A percentile compares a stretch with the other conserved stretches of the same genome.
Conservation (phyloP, 306 rosid genomes). For the Mucuna pruriens region DNA sequence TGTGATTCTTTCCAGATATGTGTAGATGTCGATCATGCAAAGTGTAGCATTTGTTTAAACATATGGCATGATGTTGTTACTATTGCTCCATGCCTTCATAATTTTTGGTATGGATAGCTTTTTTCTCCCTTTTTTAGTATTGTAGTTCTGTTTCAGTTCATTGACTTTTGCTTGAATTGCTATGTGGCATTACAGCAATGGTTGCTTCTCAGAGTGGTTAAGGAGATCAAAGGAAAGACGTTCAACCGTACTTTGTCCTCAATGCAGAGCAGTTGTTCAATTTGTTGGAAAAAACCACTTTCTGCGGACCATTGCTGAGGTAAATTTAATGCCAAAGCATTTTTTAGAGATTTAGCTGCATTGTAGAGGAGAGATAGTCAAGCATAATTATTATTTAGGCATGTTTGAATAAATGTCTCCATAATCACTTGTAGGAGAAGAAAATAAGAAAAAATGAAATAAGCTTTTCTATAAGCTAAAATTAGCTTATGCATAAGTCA, state of each 20-base stretch:
- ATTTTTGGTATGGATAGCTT: constrained; percentile 71
- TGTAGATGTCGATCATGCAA: constrained; percentile 79
- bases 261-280: constrained; percentile 86
- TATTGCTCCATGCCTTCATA: constrained; percentile 90
- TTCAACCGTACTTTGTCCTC: constrained; percentile 85
- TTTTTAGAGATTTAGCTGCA: background rate
- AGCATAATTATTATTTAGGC: background rate
- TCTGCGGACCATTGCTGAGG: constrained; percentile 72
- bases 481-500: too few relatives aligned
- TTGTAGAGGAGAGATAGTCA: constrained; percentile 24
- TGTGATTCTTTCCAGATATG: constrained; percentile 61
- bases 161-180: constrained; percentile 38
- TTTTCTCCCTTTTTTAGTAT: background rate
- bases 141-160: constrained; percentile 30
- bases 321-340: constrained; percentile 39
- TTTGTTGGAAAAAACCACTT: constrained; percentile 92
- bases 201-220: constrained; percentile 98
- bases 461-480: too few relatives aligned
- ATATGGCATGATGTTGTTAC: constrained; percentile 94
- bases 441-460: too few relatives aligned
- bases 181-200: constrained; percentile 64
- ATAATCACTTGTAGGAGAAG: too few relatives aligned
- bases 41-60: constrained; percentile 93
- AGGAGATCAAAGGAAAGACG: constrained; percentile 73
- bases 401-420: too few relatives aligned